Evolutionary conservation across 768 basidiomycete genomes (phyloP).

Genomic region (Rhizopogon roseolus): DNA sequence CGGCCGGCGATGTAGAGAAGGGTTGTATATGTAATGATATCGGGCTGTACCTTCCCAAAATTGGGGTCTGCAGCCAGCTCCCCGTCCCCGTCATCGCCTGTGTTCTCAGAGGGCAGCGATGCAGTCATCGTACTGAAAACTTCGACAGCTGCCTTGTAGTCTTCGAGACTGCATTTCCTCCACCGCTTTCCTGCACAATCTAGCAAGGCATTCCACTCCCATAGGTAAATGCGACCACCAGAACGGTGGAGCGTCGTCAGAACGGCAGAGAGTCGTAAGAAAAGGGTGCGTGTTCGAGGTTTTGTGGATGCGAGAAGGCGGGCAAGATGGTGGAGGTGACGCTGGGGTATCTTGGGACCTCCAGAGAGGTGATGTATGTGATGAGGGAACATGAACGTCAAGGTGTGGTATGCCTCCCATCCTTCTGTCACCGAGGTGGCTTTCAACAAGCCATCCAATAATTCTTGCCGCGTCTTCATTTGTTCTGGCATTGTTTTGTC

Average conservation of each 20-base stretch:
- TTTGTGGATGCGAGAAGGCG: conserved; percentile 50
- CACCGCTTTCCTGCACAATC: conserved; percentile 62
- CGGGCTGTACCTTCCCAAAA: conserved; percentile 32
- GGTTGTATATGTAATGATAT: conserved; percentile 66
- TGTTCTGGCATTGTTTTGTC: conserved; percentile 6
- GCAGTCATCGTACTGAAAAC: conserved; percentile 59
- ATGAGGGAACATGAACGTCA: conserved; percentile 21
- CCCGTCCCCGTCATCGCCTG: conserved; percentile 32
- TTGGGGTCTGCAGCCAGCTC: conserved; percentile 2
- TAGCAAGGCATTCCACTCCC: conserved; percentile 77
- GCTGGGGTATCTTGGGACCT: conserved; percentile 21
- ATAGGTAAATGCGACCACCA: conserved; percentile 51
- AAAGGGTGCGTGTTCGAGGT: conserved; percentile 56
- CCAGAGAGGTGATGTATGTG: conserved; percentile 1
- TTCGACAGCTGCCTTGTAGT: conserved; percentile 56
- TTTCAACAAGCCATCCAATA: conserved; percentile 28
- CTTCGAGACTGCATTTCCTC: conserved; percentile 50
- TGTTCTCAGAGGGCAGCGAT: conserved; percentile 17
- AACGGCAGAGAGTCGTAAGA: conserved; percentile 66
- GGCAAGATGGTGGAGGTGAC: conserved; percentile 56
- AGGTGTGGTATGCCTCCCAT: conserved; percentile 39
- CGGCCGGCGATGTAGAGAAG: conserved; percentile 61
- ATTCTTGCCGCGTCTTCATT: conserved; percentile 16
- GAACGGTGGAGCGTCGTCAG: conserved; percentile 49
- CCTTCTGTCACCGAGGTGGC: conserved; percentile 28